Base-by-base conservation (phyloP, 2,329 filamentous ascomycete species). In the Pezicula radicicola region DNA sequence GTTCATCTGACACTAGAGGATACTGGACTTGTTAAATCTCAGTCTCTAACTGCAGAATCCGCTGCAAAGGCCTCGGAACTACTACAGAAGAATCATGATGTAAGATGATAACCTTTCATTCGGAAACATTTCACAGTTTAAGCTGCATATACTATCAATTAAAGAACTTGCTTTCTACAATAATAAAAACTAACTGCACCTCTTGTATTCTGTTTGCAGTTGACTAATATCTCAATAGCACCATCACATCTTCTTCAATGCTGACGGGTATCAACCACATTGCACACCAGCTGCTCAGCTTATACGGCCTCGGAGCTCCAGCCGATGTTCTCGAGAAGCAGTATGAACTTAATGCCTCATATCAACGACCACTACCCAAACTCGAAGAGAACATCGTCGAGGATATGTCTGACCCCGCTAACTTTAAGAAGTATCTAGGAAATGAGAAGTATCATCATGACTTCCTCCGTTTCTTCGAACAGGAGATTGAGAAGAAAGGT, bases 201-300 rank as follows among this genome's bases (percentile, higher is more conserved):
- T 4, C 30, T 33, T 33, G 16, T 44, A 40, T 25, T 18, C 9
- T 36, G 12, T 19, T 44, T 28, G 48, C 25, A 28, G 42, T 9
- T 25, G 4, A 52, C 44, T 58, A 42, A 53, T 45, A 44, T 33
- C 28, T 46, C 8, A 35, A 93, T 63, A 76, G 72, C 72, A 71
- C 33, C 82, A 91, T 60, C 88, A 96, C 64, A 86, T 91, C 52
- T 95, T 87, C 71, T 96, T 91, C 76, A 95, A 94, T 55, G 54
- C 78, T 0, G 64, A 69, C 2, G 87, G 87, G 0, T 95, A 88
- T 56, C 92, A 89, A 96, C 66, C 91, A 96, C 63, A 89, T 94
- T 54, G 78, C 78, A 3, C 91, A 96, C 61, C 85, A 91, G 35
- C 71, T 95, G 5, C 78, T 96, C 10, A 84, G 85, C 15, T 73